Base-by-base conservation (phyloP, 768 basidiomycete species). In the Fomitopsis serialis region DNA sequence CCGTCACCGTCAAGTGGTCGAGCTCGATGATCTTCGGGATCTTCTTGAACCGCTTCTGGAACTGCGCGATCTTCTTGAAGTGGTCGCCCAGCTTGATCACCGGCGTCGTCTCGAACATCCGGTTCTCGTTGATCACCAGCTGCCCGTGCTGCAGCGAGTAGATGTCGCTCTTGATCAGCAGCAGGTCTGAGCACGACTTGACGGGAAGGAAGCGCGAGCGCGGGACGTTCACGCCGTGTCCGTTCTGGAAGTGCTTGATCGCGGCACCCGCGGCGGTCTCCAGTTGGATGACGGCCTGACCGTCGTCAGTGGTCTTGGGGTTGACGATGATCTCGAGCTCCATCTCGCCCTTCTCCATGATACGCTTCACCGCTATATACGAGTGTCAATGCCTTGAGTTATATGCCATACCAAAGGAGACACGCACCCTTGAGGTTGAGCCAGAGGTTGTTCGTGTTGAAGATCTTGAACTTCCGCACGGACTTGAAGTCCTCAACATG, bases 291-390 rank as follows among this genome's bases (percentile, higher is more conserved):
- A 91, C 82, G 32, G 85, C 72, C 59, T 81, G 77, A 12, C 89
- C 88, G 46, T 81, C 78, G 53, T 89, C 85, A 44, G 79, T 81
- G 54, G 72, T 71, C 74, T 88, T 85, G 60, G 77, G 77, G 70
- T 89, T 90, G 66, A 84, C 77, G 64, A 92, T 91, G 65, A 92
- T 89, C 61, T 92, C 89, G 54, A 92, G 76, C 58, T 85, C 82
- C 75, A 92, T 71, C 36, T 70, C 74, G 52, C 82, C 83, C 21
- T 70, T 74, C 57, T 80, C 82, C 82, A 92, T 82, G 60, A 87
- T 74, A 43, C 81, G 79, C 77, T 88, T 92, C 66, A 92, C 75
- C 48, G 88, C 83, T 78, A 48, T 11, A 55, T 11, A 34, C 13
- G 11, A 11, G 10, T 43, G 17, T 32, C 29, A 43, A 22, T 24